These are phyloP conservation scores for Komagataella phaffii DNA, from an alignment of 805 yeast species.

Conservation along the genomic window DNA sequence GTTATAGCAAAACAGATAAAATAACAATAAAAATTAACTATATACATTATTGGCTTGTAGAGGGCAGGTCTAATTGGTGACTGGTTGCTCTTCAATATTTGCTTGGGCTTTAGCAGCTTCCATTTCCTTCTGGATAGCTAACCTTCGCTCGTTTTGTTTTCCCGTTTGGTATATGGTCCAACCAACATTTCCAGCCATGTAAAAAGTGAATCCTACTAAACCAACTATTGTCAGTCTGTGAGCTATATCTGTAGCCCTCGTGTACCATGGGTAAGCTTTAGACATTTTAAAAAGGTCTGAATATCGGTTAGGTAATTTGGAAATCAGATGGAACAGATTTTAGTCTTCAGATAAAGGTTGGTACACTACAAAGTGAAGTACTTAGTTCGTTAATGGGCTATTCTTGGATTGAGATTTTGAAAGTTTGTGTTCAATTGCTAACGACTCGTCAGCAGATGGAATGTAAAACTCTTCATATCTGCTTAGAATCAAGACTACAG, in stretches of 20 bases:
- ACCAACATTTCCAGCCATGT: conserved; percentile 37
- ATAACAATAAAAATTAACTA: neutral
- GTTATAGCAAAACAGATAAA: neutral
- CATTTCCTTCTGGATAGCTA: conserved; percentile 17
- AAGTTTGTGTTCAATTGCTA: too few relatives aligned
- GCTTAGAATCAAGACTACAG: too few relatives aligned
- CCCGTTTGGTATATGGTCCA: conserved; percentile 41
- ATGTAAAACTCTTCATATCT: too few relatives aligned
- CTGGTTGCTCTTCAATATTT: neutral
- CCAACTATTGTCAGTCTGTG: conserved; percentile 64
- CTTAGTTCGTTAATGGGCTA: too few relatives aligned
- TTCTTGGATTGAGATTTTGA: too few relatives aligned
- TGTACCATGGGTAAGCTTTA: conserved; percentile 58
- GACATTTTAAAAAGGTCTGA: conserved; percentile 20
- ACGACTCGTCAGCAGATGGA: too few relatives aligned
- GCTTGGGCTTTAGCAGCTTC: conserved; percentile 3
- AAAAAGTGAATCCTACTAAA: conserved; percentile 39
- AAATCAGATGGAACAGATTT: neutral
- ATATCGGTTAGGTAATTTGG: neutral
- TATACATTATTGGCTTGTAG: neutral
- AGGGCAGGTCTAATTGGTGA: neutral
- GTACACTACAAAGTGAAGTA: neutral
- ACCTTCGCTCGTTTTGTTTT: conserved; percentile 31
- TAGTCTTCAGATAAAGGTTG: neutral
- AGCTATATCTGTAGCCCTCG: conserved; percentile 54